Evolutionary conservation across 495 filamentous ascomycete species (phyloP).

Genomic region (Xeromyces bisporus): DNA sequence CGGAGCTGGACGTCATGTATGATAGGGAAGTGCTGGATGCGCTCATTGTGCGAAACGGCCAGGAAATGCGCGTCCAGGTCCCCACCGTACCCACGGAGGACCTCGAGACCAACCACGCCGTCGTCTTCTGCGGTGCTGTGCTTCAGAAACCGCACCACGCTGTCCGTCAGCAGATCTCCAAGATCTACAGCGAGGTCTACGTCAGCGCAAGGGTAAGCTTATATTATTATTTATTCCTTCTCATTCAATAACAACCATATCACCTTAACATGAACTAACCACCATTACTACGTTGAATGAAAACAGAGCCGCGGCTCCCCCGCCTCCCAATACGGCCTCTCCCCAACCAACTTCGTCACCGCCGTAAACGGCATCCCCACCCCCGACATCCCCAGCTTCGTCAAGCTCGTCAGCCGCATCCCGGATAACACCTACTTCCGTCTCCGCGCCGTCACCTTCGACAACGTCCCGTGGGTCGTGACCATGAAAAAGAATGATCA

Average conservation of each 20-base stretch:
- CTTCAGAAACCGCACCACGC: slow-evolving; percentile 90
- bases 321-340: slow-evolving; percentile 80
- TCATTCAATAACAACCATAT: no score
- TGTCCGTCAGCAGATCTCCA: slow-evolving; percentile 89
- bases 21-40: slow-evolving; percentile 69
- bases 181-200: slow-evolving; percentile 95
- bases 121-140: slow-evolving; percentile 90
- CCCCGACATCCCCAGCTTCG: slow-evolving; percentile 60
- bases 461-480: slow-evolving; percentile 92
- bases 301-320: slow-evolving; percentile 55
- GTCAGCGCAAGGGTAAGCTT: slow-evolving; percentile 58
- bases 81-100: slow-evolving; percentile 80
- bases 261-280: not conserved
- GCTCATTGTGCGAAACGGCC: slow-evolving; percentile 67
- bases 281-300: not conserved
- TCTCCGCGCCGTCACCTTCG: slow-evolving; percentile 84
- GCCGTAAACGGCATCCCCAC: slow-evolving; percentile 82
- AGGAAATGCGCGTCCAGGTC: slow-evolving; percentile 62
- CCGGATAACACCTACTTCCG: slow-evolving; percentile 97
- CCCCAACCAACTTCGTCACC: slow-evolving; percentile 93
- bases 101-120: slow-evolving; percentile 76
- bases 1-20: slow-evolving; percentile 94
- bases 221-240: not conserved
- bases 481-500: slow-evolving; percentile 99
- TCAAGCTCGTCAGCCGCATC: slow-evolving; percentile 65